Evolutionary conservation across 1,139 yeast species (phyloP).

Genomic region (Lodderomyces oxycetoniae): DNA sequence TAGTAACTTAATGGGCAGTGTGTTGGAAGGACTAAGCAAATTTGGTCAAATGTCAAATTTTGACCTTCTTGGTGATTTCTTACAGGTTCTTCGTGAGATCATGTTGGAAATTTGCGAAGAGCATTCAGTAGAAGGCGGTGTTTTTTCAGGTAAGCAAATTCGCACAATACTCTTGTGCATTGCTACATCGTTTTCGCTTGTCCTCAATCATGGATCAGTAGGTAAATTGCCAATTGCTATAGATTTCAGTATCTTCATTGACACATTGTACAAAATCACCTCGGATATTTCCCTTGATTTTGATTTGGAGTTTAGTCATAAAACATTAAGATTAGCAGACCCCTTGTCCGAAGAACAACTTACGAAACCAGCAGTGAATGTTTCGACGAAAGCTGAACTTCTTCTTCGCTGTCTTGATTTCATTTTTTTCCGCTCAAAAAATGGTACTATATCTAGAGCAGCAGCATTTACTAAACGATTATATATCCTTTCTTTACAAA

Average conservation of each 20-base stretch:
- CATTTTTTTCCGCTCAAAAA: constrained; percentile 72
- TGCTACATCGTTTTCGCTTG: constrained; percentile 81
- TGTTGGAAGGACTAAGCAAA: constrained; percentile 84
- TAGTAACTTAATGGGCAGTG: constrained; percentile 66
- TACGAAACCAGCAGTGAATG: constrained; percentile 69
- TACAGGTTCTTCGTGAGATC: constrained; percentile 82
- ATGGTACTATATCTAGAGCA: constrained; percentile 69
- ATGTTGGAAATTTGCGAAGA: constrained; percentile 44
- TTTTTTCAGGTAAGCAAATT: constrained; percentile 33
- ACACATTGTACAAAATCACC: constrained; percentile 63
- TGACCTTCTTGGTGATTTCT: constrained; percentile 85
- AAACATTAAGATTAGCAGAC: constrained; percentile 72
- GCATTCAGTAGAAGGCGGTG: constrained; percentile 23
- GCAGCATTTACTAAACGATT: constrained; percentile 80
- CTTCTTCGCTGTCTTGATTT: constrained; percentile 72
- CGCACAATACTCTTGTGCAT: constrained; percentile 78
- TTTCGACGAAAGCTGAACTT: constrained; percentile 85
- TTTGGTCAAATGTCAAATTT: constrained; percentile 91
- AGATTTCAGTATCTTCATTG: constrained; percentile 67
- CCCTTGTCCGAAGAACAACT: constrained; percentile 46
- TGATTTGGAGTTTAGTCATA: constrained; percentile 81
- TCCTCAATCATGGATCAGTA: constrained; percentile 65
- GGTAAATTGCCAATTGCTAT: constrained; percentile 53
- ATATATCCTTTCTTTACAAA: constrained; percentile 59
- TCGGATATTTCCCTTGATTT: constrained; percentile 71